These are phyloP conservation scores for Auricularia heimuer DNA, from an alignment of 768 basidiomycete species.

Conservation along the genomic window DNA sequence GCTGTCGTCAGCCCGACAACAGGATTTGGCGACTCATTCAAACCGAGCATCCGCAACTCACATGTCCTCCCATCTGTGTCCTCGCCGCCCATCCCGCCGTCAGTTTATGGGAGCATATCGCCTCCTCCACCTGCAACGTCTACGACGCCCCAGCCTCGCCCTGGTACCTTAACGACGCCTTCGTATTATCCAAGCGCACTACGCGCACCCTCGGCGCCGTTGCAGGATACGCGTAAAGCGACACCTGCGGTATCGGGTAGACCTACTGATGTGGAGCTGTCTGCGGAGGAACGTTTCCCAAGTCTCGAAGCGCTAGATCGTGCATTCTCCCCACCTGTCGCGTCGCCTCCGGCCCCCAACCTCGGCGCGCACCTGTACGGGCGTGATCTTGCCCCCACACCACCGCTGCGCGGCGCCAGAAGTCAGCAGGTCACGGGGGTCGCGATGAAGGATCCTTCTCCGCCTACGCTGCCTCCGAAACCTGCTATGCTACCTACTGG, in stretches of 20 bases:
- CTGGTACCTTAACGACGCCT: not conserved
- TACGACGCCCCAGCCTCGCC: slow-evolving; percentile 3
- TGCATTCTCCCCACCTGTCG: slow-evolving; percentile 25
- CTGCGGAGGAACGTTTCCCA: slow-evolving; percentile 69
- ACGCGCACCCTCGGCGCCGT: not conserved
- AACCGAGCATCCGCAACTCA: not conserved
- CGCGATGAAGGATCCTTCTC: slow-evolving; percentile 33
- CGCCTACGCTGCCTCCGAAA: not conserved
- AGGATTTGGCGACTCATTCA: slow-evolving; percentile 54
- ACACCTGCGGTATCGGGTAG: slow-evolving; percentile 21
- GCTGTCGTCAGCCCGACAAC: slow-evolving; percentile 1
- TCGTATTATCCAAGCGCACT: not conserved
- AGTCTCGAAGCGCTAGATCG: slow-evolving; percentile 79
- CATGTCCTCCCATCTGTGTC: not conserved
- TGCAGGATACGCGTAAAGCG: slow-evolving; percentile 24
- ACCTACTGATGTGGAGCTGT: slow-evolving; percentile 24
- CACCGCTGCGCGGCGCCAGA: not conserved
- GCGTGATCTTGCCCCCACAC: not conserved
- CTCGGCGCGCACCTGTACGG: not conserved
- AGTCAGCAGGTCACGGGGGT: slow-evolving; percentile 43
- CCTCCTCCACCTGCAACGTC: slow-evolving; percentile 5
- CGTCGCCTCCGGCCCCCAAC: not conserved
- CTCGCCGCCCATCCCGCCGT: not conserved
- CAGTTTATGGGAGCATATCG: not conserved
- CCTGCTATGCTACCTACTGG: not conserved